Evolutionary conservation across 1,284 basidiomycete species (phyloP).

Genomic region (Pseudozyma pruni): DNA sequence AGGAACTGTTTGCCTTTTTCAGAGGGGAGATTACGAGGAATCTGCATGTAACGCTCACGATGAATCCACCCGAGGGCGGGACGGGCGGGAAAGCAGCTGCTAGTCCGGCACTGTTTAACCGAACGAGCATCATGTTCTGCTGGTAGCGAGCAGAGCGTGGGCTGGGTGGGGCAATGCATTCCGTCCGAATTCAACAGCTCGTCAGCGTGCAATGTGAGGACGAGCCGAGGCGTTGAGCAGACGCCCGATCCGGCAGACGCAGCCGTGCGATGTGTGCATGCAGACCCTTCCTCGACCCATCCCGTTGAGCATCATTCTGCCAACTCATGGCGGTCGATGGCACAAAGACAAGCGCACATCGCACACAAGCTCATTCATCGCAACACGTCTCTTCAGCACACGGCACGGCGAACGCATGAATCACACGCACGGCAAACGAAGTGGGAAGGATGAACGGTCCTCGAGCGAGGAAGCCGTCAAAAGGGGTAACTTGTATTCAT

Average conservation of each 20-base stretch:
- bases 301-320: neutral
- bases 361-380: too few relatives aligned
- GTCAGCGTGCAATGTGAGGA: neutral
- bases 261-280: too few relatives aligned
- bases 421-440: neutral
- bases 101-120: slow-evolving; percentile 74
- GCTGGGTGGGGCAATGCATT: too few relatives aligned
- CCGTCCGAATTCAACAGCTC: neutral
- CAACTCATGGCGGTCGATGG: too few relatives aligned
- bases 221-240: too few relatives aligned
- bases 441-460: neutral
- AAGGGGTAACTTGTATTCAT: slow-evolving; percentile 17
- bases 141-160: too few relatives aligned
- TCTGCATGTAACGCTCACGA: slow-evolving; percentile 79
- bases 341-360: too few relatives aligned
- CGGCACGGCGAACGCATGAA: neutral
- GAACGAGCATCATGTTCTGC: slow-evolving; percentile 58
- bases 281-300: too few relatives aligned
- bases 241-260: too few relatives aligned
- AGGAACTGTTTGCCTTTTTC: slow-evolving; percentile 70
- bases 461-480: neutral
- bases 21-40: slow-evolving; percentile 56
- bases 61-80: slow-evolving; percentile 98
- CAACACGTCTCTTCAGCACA: neutral
- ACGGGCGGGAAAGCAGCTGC: slow-evolving; percentile 94